Evolutionary conservation across 2,329 filamentous ascomycete genomes (phyloP), one percentile per base, ranked within the genome.

Genomic region (Fusarium sp.): DNA sequence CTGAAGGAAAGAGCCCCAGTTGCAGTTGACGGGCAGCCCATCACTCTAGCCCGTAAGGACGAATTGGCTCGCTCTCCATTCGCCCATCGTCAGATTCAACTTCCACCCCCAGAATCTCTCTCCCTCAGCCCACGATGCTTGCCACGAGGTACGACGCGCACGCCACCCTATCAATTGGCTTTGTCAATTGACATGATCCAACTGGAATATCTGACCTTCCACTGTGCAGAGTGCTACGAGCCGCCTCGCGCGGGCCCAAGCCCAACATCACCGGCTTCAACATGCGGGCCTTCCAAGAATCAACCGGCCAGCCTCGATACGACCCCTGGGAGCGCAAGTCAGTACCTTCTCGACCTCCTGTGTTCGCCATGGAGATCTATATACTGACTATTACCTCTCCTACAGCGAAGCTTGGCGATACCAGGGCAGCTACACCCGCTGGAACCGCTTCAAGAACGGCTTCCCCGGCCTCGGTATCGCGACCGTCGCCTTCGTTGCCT

Each of bases 391-490:
- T 53, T 51, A 38, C 16, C 11, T 25, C 36, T 23, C 29, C n/a
- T 29, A 70, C 79, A 99, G 96, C 78, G 96, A 99, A 85, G 87
- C 92, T 78, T 99, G 96, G 96, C 88, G 96, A 81, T 97, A 97
- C 85, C 90, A 87, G 34, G 96, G 95, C 69, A 90, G 88, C 59
- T 98, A 97, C 85, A 91, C 90, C 72, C 89, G 95, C 75, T 91
- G 85, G 83, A 97, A 97, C 83, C 91, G 96, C 75, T 96, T 97
- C 85, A 93, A 90, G 83, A 85, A 87, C 76, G 85, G 89, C 70
- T 93, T 99, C 79, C 96, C 96, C 36, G 96, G 96, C 67, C 86
- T 99, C 75, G 96, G 96, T 70, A 97, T 95, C 74, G 96, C 93
- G 31, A 91, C 91, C 5, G 94, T 96, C 65, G 94, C 95, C 49